phyloP scores from a whole-genome alignment of 768 basidiomycete species.

The Tulasnella sp. region DNA sequence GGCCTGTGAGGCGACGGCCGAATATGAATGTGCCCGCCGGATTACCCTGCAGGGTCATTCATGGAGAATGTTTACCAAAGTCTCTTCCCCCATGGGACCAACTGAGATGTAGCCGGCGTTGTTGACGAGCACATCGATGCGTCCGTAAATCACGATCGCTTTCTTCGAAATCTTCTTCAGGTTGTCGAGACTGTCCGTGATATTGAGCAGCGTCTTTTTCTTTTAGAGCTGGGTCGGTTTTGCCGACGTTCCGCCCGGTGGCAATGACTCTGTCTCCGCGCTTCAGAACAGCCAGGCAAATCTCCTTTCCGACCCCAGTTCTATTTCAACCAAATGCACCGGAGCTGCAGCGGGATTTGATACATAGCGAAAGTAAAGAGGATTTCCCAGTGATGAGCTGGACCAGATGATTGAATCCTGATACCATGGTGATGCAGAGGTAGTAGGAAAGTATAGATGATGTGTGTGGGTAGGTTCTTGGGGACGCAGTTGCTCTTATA shows the following conservation, averaged over 20 bases:
- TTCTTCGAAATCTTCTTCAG: slow-evolving; percentile 29
- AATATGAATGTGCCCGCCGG: not conserved
- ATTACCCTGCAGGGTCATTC: not conserved
- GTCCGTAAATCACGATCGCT: slow-evolving; percentile 31
- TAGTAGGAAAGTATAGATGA: no score
- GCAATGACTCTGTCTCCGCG: slow-evolving; percentile 30
- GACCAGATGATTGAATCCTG: no score
- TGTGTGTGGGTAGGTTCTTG: no score
- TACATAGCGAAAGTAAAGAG: no score
- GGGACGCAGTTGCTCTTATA: no score
- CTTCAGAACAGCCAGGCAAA: slow-evolving; percentile 24
- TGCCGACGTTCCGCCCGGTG: slow-evolving; percentile 25
- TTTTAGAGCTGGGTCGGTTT: slow-evolving; percentile 30
- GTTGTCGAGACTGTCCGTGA: slow-evolving; percentile 27
- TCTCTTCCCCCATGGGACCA: slow-evolving; percentile 26
- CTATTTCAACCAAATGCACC: slow-evolving; percentile 16
- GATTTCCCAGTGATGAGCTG: no score
- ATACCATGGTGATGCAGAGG: no score
- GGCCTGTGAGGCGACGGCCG: slow-evolving; percentile 16
- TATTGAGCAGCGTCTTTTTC: slow-evolving; percentile 30
- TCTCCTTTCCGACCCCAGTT: slow-evolving; percentile 31
- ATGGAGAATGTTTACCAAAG: slow-evolving; percentile 17
- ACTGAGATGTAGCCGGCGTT: slow-evolving; percentile 32
- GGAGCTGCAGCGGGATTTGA: no score
- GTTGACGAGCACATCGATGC: slow-evolving; percentile 38